These are phyloP conservation scores for Lantana camara DNA, from an alignment of 257 asterid species.

Conservation along the genomic window DNA sequence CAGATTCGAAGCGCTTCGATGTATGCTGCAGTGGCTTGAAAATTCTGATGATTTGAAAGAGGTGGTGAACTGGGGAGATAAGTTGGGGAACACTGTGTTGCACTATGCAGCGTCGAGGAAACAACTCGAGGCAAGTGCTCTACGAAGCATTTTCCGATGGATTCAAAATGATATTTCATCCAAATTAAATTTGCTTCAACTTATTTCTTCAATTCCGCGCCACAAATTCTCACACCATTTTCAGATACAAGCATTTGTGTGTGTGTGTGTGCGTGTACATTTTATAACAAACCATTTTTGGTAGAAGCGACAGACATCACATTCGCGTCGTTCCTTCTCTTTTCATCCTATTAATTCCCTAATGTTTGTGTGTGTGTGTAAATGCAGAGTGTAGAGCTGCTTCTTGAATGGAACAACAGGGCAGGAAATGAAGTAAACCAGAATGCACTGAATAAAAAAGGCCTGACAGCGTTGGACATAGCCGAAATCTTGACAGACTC, in stretches of 20 bases:
- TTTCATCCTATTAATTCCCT: no score
- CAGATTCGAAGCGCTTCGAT: conserved; percentile 29
- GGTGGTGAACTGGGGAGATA: conserved; percentile 33
- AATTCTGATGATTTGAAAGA: conserved; percentile 16
- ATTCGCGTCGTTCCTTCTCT: no score
- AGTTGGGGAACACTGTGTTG: conserved; percentile 34
- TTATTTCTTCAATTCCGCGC: no score
- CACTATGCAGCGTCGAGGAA: conserved; percentile 39
- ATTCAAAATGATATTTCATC: no score
- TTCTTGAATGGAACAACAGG: conserved; percentile 18
- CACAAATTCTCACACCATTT: no score
- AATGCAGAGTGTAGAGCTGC: conserved; percentile 11
- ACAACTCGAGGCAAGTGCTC: conserved; percentile 31
- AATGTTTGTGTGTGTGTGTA: no score
- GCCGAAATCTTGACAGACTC: conserved; percentile 14
- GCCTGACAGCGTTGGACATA: conserved; percentile 38
- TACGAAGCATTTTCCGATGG: no score
- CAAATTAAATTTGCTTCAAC: no score
- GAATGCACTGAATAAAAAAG: conserved; percentile 30
- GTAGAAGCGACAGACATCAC: no score
- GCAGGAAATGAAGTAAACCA: conserved; percentile 23
- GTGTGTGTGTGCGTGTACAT: no score
- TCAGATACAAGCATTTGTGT: no score
- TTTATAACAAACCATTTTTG: no score
- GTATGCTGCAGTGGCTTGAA: conserved; percentile 28